Evolutionary conservation across 192 early-diverging fungal genomes (phyloP).

Genomic region (Fimicolochytrium jonesii): DNA sequence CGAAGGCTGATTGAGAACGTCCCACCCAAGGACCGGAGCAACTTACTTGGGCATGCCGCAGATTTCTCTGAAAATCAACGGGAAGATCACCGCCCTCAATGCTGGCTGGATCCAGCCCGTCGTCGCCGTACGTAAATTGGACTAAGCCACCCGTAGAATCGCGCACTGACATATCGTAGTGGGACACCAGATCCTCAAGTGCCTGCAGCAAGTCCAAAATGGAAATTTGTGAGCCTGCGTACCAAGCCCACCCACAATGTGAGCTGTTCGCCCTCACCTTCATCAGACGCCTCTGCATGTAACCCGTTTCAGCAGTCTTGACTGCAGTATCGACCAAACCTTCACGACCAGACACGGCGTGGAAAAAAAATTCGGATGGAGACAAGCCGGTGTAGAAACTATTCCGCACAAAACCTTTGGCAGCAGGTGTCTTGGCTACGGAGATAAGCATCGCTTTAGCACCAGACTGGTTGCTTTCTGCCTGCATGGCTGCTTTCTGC

Average conservation of each 20-base stretch:
- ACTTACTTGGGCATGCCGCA: slow-evolving; percentile 50
- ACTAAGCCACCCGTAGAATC: slow-evolving; percentile 86
- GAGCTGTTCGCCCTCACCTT: too few relatives aligned
- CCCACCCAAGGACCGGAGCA: too few relatives aligned
- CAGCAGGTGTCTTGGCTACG: slow-evolving; percentile 77
- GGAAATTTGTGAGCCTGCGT: too few relatives aligned
- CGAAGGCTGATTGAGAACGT: too few relatives aligned
- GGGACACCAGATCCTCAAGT: slow-evolving; percentile 89
- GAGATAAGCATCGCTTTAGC: slow-evolving; percentile 3
- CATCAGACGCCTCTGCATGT: slow-evolving; percentile 95
- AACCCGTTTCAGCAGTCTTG: slow-evolving; percentile 99
- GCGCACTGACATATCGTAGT: slow-evolving; percentile 94
- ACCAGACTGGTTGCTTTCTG: too few relatives aligned
- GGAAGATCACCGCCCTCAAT: slow-evolving; percentile 89
- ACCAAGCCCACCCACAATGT: too few relatives aligned
- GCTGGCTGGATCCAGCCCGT: slow-evolving; percentile 89
- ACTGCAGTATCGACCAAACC: slow-evolving; percentile 99
- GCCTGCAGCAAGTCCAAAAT: too few relatives aligned
- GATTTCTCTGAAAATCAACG: slow-evolving; percentile 82
- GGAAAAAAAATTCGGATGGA: slow-evolving; percentile 97
- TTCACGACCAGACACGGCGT: slow-evolving; percentile 99
- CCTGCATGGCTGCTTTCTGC: too few relatives aligned
- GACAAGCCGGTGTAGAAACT: slow-evolving; percentile 95
- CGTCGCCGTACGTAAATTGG: slow-evolving; percentile 95
- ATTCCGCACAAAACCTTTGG: slow-evolving; percentile 97